A percentile compares a stretch with the other conserved stretches of the same genome.
phyloP scores from a whole-genome alignment of 495 filamentous ascomycete species.

The Penicillium bovifimosum region DNA sequence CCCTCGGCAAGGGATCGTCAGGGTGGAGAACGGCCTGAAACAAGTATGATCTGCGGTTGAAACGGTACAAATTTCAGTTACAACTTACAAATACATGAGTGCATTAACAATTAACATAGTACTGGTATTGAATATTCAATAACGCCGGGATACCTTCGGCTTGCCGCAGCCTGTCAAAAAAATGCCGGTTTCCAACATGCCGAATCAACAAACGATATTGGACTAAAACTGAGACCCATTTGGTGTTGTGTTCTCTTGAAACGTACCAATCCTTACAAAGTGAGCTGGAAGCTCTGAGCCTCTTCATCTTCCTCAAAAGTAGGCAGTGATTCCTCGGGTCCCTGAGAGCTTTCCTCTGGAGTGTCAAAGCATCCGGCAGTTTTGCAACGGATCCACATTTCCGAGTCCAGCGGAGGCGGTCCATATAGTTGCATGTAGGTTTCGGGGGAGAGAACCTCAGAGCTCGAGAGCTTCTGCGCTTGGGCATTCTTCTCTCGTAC shows the following conservation, averaged over 20 bases:
- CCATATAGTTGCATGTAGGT: slow-evolving; percentile 43
- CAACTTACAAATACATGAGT: not conserved
- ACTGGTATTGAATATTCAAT: slow-evolving; percentile 12
- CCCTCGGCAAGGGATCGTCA: slow-evolving; percentile 17
- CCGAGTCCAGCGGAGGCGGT: slow-evolving; percentile 34
- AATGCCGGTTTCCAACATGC: not conserved
- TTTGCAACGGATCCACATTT: slow-evolving; percentile 40
- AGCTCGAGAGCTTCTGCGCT: slow-evolving; percentile 14
- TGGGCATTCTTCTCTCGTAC: slow-evolving; percentile 29
- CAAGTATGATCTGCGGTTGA: slow-evolving; percentile 19
- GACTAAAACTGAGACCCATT: slow-evolving; percentile 1
- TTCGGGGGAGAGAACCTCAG: slow-evolving; percentile 34
- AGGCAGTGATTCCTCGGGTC: slow-evolving; percentile 26
- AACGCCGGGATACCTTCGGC: slow-evolving; percentile 17
- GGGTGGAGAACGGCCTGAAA: slow-evolving; percentile 25
- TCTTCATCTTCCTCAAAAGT: slow-evolving; percentile 42
- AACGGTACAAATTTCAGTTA: not conserved
- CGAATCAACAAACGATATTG: slow-evolving; percentile 9
- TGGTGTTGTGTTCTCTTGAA: not conserved
- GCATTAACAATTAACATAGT: slow-evolving; percentile 4
- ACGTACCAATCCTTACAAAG: slow-evolving; percentile 21
- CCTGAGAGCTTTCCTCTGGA: slow-evolving; percentile 16
- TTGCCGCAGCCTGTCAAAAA: slow-evolving; percentile 1
- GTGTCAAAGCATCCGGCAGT: slow-evolving; percentile 35
- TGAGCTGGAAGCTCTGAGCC: slow-evolving; percentile 39